Base-by-base conservation (phyloP, 805 yeast genomes). In the Helenozyma baotianmanensis region DNA sequence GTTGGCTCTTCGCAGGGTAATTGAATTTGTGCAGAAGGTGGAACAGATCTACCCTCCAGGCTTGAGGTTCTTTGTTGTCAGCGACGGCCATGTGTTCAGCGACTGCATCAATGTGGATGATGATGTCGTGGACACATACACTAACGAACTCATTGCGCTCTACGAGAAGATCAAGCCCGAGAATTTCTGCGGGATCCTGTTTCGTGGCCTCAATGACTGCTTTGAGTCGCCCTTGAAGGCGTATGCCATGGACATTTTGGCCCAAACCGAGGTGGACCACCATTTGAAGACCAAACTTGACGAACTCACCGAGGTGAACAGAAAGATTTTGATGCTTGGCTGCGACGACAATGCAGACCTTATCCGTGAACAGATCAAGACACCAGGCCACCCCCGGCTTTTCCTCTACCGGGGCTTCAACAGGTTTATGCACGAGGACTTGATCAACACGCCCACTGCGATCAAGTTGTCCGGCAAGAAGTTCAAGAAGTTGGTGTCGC, bases 41-140 rank as follows among this genome's bases (percentile, higher is more conserved):
- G 47, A 52, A 30, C 34, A 43, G 19, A 36, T 75, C 14, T 76
- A 77, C 52, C 62, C 72, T 2, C 80, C 80, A 1, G 82, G 82
- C 2, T 56, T 75, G 55, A 65, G 69, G 35, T 50, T 75, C 21
- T 70, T 68, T 64, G 74, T 77, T 43, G 80, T 77, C 19, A 72
- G 78, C 48, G 82, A 77, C 45, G 82, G 82, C 0, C 82, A 77
- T 47, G 82, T 77, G 11, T 77, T 77, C 50, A 72, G 79, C 35
- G 82, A 77, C 49, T 76, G 82, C 47, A 56, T 77, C 49, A 80
- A 78, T 22, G 81, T 76, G 21, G 77, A 74, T 48, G 82, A 76
- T 48, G 62, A 61, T 24, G 62, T 64, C 32, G 81, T 77, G 23
- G 72, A 72, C 43, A 43, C 34, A 9, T 77, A 74, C 42, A 72